Conservation (phyloP, 169 alveolate genomes). For the Plasmodium gaboni region DNA sequence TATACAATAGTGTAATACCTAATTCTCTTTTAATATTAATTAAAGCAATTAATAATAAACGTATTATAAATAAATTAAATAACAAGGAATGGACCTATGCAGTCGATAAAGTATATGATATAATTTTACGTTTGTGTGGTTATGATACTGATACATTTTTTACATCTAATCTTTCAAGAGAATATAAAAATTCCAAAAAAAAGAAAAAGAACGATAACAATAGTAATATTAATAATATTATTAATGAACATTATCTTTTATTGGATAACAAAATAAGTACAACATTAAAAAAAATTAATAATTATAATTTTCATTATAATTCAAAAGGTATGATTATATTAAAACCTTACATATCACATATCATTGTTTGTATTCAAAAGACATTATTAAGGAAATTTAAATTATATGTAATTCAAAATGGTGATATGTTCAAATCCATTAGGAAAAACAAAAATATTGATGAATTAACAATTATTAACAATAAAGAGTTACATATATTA, state of each 20-base stretch:
- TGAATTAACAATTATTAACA: conserved; percentile 30
- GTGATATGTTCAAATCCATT: neutral
- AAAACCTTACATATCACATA: conserved; percentile 60
- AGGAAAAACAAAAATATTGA: conserved; percentile 16
- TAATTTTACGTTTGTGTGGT: conserved; percentile 72
- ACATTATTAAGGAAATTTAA: conserved; percentile 41
- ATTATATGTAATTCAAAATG: conserved; percentile 7
- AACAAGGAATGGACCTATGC: conserved; percentile 26
- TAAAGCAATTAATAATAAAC: conserved; percentile 40
- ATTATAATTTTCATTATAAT: neutral
- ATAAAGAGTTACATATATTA: conserved; percentile 68
- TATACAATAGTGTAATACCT: conserved; percentile 42
- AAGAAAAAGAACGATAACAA: neutral
- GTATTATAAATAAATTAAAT: conserved; percentile 21
- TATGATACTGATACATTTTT: conserved; percentile 8
- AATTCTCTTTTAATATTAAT: conserved; percentile 46
- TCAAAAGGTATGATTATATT: conserved; percentile 43
- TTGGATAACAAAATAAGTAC: neutral
- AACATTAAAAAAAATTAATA: neutral
- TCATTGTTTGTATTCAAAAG: conserved; percentile 44
- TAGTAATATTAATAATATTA: neutral
- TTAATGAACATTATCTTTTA: neutral
- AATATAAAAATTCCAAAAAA: neutral
- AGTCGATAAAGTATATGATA: conserved; percentile 38
- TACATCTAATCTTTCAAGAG: neutral